A percentile compares a stretch with the other conserved stretches of the same genome.
Evolutionary conservation across 1,284 basidiomycete species (phyloP).

Genomic region (Ceratobasidium sp.): DNA sequence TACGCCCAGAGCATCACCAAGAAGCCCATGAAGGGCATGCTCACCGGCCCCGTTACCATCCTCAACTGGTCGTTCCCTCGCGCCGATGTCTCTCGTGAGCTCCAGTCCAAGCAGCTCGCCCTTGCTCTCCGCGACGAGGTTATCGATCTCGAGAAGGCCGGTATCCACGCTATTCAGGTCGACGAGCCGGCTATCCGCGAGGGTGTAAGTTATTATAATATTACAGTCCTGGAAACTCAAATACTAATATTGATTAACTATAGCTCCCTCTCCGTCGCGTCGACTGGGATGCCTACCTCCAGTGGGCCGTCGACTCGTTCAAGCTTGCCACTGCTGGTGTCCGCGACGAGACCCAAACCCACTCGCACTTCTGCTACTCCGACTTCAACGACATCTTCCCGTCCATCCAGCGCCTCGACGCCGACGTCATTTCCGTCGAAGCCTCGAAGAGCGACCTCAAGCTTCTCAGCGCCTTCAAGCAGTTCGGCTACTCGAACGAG

Average conservation of each 20-base stretch:
- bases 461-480: slow-evolving; percentile 93
- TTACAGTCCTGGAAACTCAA: not conserved
- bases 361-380: slow-evolving; percentile 98
- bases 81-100: slow-evolving; percentile 94
- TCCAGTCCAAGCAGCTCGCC: slow-evolving; percentile 98
- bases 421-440: slow-evolving; percentile 99
- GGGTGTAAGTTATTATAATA: slow-evolving; percentile 78
- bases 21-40: slow-evolving; percentile 99
- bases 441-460: slow-evolving; percentile 99
- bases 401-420: slow-evolving; percentile 95
- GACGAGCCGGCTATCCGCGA: slow-evolving; percentile 99
- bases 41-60: slow-evolving; percentile 95
- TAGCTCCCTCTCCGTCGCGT: slow-evolving; percentile 89
- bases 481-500: slow-evolving; percentile 95
- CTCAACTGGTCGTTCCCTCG: slow-evolving; percentile 99
- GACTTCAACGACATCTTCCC: slow-evolving; percentile 99
- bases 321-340: slow-evolving; percentile 95
- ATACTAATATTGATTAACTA: slow-evolving; percentile 12
- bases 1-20: slow-evolving; percentile 95
- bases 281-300: slow-evolving; percentile 94
- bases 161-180: slow-evolving; percentile 98
- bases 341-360: slow-evolving; percentile 88
- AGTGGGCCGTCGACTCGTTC: slow-evolving; percentile 98
- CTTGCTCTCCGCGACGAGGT: slow-evolving; percentile 99
- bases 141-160: slow-evolving; percentile 94